phyloP scores from a whole-genome alignment of 352 stramenopile species.

The Pythium graminicola region DNA sequence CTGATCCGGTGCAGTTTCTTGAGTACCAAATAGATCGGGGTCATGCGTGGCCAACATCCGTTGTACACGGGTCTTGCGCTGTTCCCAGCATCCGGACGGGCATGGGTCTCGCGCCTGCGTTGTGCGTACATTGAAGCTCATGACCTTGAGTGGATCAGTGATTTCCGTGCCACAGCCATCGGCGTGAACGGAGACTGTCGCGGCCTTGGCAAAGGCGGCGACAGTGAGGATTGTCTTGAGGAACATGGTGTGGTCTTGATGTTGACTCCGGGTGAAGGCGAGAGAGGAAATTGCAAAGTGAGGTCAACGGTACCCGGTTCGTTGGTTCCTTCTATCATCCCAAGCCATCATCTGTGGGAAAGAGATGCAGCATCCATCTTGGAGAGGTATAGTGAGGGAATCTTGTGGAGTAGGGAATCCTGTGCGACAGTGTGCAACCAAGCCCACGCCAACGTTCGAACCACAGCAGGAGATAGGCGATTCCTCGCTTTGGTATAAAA shows the following conservation, averaged over 20 bases:
- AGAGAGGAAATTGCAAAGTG: constrained; percentile 2
- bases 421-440: too few relatives aligned
- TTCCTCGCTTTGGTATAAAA: too few relatives aligned
- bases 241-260: constrained; percentile 1
- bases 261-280: neutral
- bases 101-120: constrained; percentile 47
- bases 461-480: too few relatives aligned
- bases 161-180: constrained; percentile 2
- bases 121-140: constrained; percentile 81
- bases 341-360: too few relatives aligned
- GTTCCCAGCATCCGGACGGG: constrained; percentile 58
- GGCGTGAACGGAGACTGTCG: neutral
- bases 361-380: too few relatives aligned
- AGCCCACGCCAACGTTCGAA: too few relatives aligned
- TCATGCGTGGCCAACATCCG: constrained; percentile 42
- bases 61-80: constrained; percentile 57
- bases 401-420: too few relatives aligned
- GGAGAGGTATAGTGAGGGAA: too few relatives aligned
- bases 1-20: constrained; percentile 75
- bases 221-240: constrained; percentile 7
- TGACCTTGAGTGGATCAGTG: constrained; percentile 24
- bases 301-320: too few relatives aligned
- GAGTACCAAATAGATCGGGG: constrained; percentile 72
- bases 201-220: neutral
- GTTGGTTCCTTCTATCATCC: too few relatives aligned